phyloP scores from a whole-genome alignment of 176 grass and related monocot genomes.

The Musa acuminata region DNA sequence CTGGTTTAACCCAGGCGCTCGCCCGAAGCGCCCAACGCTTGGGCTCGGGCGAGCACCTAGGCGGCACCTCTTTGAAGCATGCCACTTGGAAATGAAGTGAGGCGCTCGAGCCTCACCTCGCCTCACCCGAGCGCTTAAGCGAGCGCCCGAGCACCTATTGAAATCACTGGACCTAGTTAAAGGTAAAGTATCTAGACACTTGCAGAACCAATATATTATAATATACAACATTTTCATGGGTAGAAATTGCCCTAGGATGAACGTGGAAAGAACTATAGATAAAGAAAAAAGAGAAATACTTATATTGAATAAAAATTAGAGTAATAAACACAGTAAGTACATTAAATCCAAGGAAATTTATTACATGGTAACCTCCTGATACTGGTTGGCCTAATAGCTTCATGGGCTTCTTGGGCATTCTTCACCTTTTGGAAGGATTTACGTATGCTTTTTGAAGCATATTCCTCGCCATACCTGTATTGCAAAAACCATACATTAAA shows the following conservation, averaged over 20 bases:
- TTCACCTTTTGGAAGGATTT: constrained; percentile 90
- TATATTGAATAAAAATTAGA: neutral
- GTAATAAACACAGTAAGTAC: constrained; percentile 4
- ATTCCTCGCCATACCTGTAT: constrained; percentile 60
- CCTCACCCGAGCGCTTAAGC: no score
- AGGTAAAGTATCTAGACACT: neutral
- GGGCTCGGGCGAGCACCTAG: no score
- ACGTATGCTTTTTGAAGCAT: constrained; percentile 46
- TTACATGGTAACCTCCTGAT: constrained; percentile 98
- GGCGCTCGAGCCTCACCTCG: no score
- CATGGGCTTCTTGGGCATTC: constrained; percentile 99
- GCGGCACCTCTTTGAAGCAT: no score
- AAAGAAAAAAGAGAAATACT: constrained; percentile 6
- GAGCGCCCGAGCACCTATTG: no score
- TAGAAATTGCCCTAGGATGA: neutral
- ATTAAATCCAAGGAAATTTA: constrained; percentile 25
- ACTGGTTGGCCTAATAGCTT: constrained; percentile 89
- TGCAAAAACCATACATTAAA: neutral
- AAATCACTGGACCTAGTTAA: neutral
- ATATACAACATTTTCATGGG: neutral
- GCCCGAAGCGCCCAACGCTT: no score
- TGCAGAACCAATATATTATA: neutral
- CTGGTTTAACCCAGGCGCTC: no score
- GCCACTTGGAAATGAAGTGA: no score
- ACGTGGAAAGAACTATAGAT: constrained; percentile 1